Evolutionary conservation across 2,329 filamentous ascomycete genomes (phyloP).

Genomic region (Cercospora sojina): DNA sequence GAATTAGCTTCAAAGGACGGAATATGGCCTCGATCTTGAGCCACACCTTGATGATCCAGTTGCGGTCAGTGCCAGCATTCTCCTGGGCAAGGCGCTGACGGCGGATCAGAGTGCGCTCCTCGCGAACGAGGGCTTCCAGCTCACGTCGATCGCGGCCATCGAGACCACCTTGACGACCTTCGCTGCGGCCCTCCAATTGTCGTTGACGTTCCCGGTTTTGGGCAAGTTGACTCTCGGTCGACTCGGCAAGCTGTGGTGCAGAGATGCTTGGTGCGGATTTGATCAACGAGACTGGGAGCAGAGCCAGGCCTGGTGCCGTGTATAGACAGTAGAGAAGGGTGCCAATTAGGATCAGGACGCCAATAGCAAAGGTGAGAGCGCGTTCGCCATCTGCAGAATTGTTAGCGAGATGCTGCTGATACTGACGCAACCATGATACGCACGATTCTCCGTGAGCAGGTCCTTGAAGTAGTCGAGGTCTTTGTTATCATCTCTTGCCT

Average conservation of each 20-base stretch:
- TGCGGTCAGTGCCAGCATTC: constrained; percentile 72
- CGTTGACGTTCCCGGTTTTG: constrained; percentile 88
- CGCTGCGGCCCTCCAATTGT: constrained; percentile 82
- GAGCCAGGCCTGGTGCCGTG: constrained; percentile 81
- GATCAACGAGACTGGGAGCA: constrained; percentile 87
- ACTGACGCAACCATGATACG: constrained; percentile 34
- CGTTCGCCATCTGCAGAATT: constrained; percentile 71
- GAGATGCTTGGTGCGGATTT: constrained; percentile 87
- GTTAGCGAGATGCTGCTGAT: constrained; percentile 15
- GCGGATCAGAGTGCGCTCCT: constrained; percentile 88
- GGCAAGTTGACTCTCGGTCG: constrained; percentile 76
- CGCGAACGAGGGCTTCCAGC: constrained; percentile 78
- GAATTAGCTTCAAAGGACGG: constrained; percentile 82
- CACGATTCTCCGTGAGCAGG: constrained; percentile 76
- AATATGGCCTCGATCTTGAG: constrained; percentile 78
- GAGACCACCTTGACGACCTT: constrained; percentile 71
- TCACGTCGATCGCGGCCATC: constrained; percentile 85
- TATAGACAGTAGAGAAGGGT: constrained; percentile 85
- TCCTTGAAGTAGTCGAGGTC: constrained; percentile 91
- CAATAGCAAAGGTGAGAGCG: constrained; percentile 83
- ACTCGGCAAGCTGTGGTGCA: constrained; percentile 72
- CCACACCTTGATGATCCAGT: constrained; percentile 72
- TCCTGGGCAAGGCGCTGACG: constrained; percentile 85
- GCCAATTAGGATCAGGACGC: constrained; percentile 83
- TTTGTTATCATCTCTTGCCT: constrained; percentile 62